These are phyloP conservation scores for Alternaria gansuensis DNA, from an alignment of 2,329 filamentous ascomycete genomes.

Conservation along the genomic window DNA sequence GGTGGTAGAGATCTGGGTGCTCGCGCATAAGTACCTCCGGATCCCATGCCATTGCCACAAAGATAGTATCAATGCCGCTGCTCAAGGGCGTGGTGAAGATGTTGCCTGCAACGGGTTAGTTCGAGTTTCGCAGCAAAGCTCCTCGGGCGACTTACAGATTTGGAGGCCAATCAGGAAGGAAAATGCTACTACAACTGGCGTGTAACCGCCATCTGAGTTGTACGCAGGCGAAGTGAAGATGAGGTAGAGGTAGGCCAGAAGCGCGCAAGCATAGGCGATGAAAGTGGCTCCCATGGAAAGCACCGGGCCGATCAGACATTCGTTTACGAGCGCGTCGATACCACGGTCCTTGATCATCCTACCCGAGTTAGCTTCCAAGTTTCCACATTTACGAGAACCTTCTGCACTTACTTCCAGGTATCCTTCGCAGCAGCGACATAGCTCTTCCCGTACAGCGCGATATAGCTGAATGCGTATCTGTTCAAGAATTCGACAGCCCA, in stretches of 20 bases:
- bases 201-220: conserved; percentile 73
- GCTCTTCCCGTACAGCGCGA: conserved; percentile 88
- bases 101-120: conserved; percentile 59
- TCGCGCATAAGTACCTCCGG: conserved; percentile 78
- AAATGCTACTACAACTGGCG: conserved; percentile 81
- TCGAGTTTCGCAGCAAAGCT: neutral
- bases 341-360: conserved; percentile 89
- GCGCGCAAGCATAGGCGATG: conserved; percentile 80
- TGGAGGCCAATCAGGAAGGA: conserved; percentile 90
- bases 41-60: conserved; percentile 77
- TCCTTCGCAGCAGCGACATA: conserved; percentile 89
- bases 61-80: conserved; percentile 90
- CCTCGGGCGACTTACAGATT: conserved; percentile 69
- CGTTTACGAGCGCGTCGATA: conserved; percentile 87
- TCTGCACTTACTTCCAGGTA: conserved; percentile 71
- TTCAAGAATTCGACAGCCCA: conserved; percentile 92
- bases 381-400: neutral
- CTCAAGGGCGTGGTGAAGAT: conserved; percentile 88
- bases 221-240: conserved; percentile 81
- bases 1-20: conserved; percentile 81
- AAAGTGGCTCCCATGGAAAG: conserved; percentile 81
- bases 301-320: conserved; percentile 73
- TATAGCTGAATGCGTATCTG: conserved; percentile 90
- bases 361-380: conserved; percentile 24
- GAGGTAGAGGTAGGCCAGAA: conserved; percentile 88